Evolutionary conservation across 202 grass and related monocot species (phyloP), one percentile per base, ranked within the genome.

Genomic region (Digitaria exilis): DNA sequence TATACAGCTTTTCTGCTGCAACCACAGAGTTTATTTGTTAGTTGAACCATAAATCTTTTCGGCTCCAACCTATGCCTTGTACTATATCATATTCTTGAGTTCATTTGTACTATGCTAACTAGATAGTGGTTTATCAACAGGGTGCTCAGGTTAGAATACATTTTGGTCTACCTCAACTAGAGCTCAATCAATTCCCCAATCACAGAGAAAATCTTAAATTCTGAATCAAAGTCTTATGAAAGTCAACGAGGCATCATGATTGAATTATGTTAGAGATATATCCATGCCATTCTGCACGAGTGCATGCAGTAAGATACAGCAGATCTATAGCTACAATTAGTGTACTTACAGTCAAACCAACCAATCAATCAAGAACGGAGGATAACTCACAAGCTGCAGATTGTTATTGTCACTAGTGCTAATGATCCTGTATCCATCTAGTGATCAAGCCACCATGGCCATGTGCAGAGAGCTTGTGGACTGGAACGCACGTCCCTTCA

Each of bases 361-460:
- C 11, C 34, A 76, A 76, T 57, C 48, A 76, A 42, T 31, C 35
- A 55, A n/a, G 15, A 68, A 43, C 31, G 6, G 24, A 70, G 5
- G 46, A 84, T 57, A 31, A 24, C 83, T 71, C 83, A 51, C 55
- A 42, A 48, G 15, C 51, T 50, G 24, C 29, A 61, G 74, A 84
- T 48, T 34, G 77, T 78, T 51, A 37, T 31, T 8, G 52, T 60
- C 25, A 24, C 4, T 70, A 70, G 46, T 44, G 46, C 69, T n/a
- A 39, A 45, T n/a, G 54, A 78, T 70, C 7, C 11, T 71, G 15
- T 9, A 71, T 19, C 68, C 22, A 14, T 34, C 21, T 64, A 80
- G 54, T 73, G 69, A 74, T 22, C 7, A 29, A 78, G 51, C 65
- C 83, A 86, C 68, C 73, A 74, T 56, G n/a, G n/a, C n/a, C n/a